Evolutionary conservation across 208 protist genomes (phyloP), one percentile per base, ranked within the genome.

Genomic region (Porcisia deanei): DNA sequence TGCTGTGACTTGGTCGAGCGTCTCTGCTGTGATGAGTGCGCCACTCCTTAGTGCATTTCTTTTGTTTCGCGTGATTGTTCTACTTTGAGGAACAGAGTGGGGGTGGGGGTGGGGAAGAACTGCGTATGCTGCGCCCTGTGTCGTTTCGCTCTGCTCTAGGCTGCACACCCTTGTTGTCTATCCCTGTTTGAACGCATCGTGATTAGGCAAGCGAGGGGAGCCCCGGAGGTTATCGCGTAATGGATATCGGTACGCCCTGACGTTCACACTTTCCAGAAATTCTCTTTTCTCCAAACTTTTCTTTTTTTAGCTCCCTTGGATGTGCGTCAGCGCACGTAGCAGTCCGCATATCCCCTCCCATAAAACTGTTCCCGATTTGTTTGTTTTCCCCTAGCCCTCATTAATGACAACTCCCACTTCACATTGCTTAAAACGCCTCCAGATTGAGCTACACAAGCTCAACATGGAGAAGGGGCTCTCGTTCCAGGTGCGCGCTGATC

Each of bases 391-490:
- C 16, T 18, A 22, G 30, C 41, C 34, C 10, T 41, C 25, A 45
- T 12, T 49, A n/a, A 82, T 82, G 78, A 18, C 61, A 2, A 30
- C n/a, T 16, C 75, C 79, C 3, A 82, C 76, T 3, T 71, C 73
- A 41, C 81, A 85, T 60, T 88, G 85, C 61, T 39, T 88, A 54
- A 76, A 83, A 61, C 70, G 84, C 60, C 78, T 88, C 0, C 87
- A 90, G 57, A 94, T 88, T 67, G 91, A 97, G 78, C 77, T 90
- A 63, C 71, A 41, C 43, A 76, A 68, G 47, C 71, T 96, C 5
- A 37, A 75, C 25, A 72, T 63, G 25, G 80, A 89, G 34, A 60
- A 72, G 9, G 65, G 86, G 14, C 54, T 80, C 10, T 57, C 81
- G 30, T 94, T 87, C 69, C 16, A 70, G 6, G 81, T 89, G n/a